Conservation (phyloP, 169 alveolate genomes). For the Plasmodium vivax region DNA sequence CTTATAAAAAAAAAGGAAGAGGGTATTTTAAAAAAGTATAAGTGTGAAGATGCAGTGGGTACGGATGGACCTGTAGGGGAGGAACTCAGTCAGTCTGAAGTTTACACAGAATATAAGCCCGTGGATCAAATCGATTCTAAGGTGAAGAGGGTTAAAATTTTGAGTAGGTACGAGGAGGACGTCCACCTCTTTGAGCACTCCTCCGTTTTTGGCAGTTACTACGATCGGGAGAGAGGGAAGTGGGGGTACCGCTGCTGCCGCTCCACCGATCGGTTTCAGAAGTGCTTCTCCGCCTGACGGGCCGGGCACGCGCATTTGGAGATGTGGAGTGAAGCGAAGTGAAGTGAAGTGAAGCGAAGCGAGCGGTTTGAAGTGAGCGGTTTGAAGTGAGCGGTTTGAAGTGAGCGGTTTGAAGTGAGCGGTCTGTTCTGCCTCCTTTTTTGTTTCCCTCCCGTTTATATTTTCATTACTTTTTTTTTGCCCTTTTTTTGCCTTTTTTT, state of each 20-base stretch:
- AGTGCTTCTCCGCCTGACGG: conserved; percentile 27
- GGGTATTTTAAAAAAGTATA: conserved; percentile 76
- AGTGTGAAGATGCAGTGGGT: conserved; percentile 53
- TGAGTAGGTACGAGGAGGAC: conserved; percentile 87
- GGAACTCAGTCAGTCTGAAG: conserved; percentile 63
- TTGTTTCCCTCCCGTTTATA: background rate
- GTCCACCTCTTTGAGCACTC: conserved; percentile 86
- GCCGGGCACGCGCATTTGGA: background rate
- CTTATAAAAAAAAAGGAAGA: conserved; percentile 74
- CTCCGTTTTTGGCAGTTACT: conserved; percentile 90
- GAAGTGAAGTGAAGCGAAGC: too few relatives aligned
- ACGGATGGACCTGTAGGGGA: background rate
- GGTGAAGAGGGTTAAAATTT: conserved; percentile 19
- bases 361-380: background rate
- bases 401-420: background rate
- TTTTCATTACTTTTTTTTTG: background rate
- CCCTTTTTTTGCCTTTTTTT: background rate
- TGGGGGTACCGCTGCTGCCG: conserved; percentile 93
- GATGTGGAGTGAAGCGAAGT: background rate
- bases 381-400: too few relatives aligned
- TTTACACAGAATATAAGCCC: conserved; percentile 74
- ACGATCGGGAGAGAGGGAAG: conserved; percentile 80
- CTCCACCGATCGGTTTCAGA: conserved; percentile 40
- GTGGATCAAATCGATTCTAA: conserved; percentile 2
- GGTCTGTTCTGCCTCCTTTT: background rate